These are phyloP conservation scores for Thalassiosira ordinaria DNA, from an alignment of 352 stramenopile species.

Conservation along the genomic window DNA sequence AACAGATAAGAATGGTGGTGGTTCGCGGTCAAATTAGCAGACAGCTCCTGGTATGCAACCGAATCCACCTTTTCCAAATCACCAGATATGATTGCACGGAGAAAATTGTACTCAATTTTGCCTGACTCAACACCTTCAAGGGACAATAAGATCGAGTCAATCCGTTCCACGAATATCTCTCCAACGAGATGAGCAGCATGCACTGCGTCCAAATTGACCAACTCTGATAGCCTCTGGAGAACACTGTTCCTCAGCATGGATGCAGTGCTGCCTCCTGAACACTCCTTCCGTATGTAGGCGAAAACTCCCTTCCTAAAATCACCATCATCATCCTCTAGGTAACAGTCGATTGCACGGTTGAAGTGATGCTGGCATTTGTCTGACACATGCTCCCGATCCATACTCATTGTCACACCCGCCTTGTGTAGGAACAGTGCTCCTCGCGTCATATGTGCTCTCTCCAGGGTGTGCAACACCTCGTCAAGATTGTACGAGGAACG, in stretches of 20 bases:
- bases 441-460: constrained; percentile 61
- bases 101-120: constrained; percentile 65
- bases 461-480: constrained; percentile 63
- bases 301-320: constrained; percentile 73
- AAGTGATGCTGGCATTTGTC: constrained; percentile 65
- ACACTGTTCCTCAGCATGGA: constrained; percentile 50
- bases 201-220: constrained; percentile 69
- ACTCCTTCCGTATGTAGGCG: constrained; percentile 75
- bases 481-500: constrained; percentile 65
- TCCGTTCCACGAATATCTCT: constrained; percentile 78
- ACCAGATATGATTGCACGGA: constrained; percentile 73
- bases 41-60: constrained; percentile 65
- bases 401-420: constrained; percentile 46
- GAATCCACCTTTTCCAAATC: constrained; percentile 63
- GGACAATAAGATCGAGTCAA: constrained; percentile 64
- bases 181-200: constrained; percentile 64
- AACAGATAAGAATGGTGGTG: constrained; percentile 73
- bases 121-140: constrained; percentile 47
- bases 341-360: constrained; percentile 73
- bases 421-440: constrained; percentile 75
- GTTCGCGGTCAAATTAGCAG: constrained; percentile 63
- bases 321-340: constrained; percentile 65
- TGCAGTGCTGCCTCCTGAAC: constrained; percentile 41
- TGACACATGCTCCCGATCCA: constrained; percentile 32
- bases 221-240: constrained; percentile 56